Percentiles rank a stretch among this genome's conserved stretches.
These are phyloP conservation scores for Eustoma russellianum DNA, from an alignment of 257 asterid genomes.

Conservation along the genomic window DNA sequence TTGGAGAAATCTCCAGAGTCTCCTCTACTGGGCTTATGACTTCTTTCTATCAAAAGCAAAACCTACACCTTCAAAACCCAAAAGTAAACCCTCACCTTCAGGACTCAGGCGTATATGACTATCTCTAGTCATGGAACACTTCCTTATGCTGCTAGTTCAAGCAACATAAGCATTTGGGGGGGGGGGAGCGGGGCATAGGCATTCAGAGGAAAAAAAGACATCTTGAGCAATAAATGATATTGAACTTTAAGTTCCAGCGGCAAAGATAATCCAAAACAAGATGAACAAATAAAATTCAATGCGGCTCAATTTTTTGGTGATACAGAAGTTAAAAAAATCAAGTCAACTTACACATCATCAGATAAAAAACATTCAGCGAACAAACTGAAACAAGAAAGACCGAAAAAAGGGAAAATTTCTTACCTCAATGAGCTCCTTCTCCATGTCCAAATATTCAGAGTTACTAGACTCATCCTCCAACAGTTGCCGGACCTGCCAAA, in stretches of 20 bases:
- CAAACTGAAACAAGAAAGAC: not conserved
- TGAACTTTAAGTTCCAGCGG: slow-evolving; percentile 9
- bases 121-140: slow-evolving; percentile 45
- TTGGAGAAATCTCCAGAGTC: slow-evolving; percentile 37
- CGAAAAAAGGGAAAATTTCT: slow-evolving; percentile 15
- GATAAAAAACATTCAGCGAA: not conserved
- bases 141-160: slow-evolving; percentile 55
- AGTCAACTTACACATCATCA: too few relatives aligned
- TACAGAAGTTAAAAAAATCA: too few relatives aligned
- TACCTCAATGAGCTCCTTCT: slow-evolving; percentile 96
- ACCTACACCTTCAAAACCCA: slow-evolving; percentile 4
- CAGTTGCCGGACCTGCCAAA: slow-evolving; percentile 57
- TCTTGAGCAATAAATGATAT: slow-evolving; percentile 12
- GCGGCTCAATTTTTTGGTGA: too few relatives aligned
- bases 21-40: slow-evolving; percentile 28
- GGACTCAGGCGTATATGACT: slow-evolving; percentile 37
- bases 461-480: slow-evolving; percentile 70
- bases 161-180: slow-evolving; percentile 46
- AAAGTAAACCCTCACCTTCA: slow-evolving; percentile 62
- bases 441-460: slow-evolving; percentile 87
- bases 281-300: not conserved
- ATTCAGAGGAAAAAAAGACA: slow-evolving; percentile 29
- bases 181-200: too few relatives aligned
- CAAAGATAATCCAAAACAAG: not conserved
- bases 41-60: too few relatives aligned